These are phyloP conservation scores for Tremella fuciformis DNA, from an alignment of 768 basidiomycete genomes.

Conservation along the genomic window DNA sequence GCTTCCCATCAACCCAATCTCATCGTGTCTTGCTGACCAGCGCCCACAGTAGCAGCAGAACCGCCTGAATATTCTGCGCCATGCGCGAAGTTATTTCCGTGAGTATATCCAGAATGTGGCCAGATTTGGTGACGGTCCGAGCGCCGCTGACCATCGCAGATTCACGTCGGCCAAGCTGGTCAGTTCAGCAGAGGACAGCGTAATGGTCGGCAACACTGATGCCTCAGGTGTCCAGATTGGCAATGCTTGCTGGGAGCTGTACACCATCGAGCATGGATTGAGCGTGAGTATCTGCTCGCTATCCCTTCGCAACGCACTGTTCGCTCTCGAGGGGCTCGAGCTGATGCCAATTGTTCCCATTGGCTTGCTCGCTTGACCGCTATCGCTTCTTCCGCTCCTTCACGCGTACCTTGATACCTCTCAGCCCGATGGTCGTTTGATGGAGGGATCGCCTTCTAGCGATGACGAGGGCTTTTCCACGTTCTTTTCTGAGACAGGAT, in stretches of 20 bases:
- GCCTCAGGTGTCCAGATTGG: conserved; percentile 59
- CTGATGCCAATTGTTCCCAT: background rate
- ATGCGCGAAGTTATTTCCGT: conserved; percentile 81
- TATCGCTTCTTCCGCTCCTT: background rate
- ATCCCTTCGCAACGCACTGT: background rate
- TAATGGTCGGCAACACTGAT: conserved; percentile 25
- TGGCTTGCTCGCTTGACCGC: background rate
- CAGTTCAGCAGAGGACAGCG: conserved; percentile 11
- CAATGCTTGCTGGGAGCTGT: conserved; percentile 99
- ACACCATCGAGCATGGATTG: conserved; percentile 96
- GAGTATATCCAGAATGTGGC: conserved; percentile 29
- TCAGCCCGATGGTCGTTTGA: conserved; percentile 90
- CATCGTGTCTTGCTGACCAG: too few species aligned
- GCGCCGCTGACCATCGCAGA: conserved; percentile 19
- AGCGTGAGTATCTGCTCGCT: conserved; percentile 63
- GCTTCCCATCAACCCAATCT: too few species aligned
- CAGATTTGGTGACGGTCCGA: background rate
- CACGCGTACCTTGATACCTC: conserved; percentile 12
- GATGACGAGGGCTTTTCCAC: conserved; percentile 94
- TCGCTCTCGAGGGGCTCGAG: background rate
- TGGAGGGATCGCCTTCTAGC: conserved; percentile 69
- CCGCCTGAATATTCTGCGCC: background rate
- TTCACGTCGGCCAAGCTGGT: conserved; percentile 89
- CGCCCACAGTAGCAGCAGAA: too few species aligned
- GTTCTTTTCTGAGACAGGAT: conserved; percentile 97